Base-by-base conservation (phyloP, 2,329 filamentous ascomycete genomes). In the Hypoxylon sp. region DNA sequence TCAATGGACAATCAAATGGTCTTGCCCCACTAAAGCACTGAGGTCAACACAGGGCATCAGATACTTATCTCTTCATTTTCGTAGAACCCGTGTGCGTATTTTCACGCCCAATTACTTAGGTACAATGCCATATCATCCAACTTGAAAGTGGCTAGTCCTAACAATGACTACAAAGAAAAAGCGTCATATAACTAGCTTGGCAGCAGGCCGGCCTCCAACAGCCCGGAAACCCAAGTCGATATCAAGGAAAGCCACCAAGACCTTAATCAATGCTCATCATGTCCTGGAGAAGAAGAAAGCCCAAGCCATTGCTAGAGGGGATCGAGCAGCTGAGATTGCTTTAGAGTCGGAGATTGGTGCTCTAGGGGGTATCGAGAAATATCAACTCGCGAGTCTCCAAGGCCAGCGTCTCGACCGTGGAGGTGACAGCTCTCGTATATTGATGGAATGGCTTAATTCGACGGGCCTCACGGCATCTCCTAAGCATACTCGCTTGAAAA, bases 331-430 rank as follows among this genome's bases (percentile, higher is more conserved):
- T 58, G 82, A 80, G 39, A 76, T 77, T 4, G 73, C 76, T 1
- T 77, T 89, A 19, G 74, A 82, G 20, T 78, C 80, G 1, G 81
- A 90, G 69, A 85, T 91, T 47, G 76, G 82, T 37, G 80, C 80
- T 3, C 76, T 89, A 2, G 89, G 89, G 3, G 89, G 89, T 0
- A 79, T 91, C 22, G 80, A 86, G 53, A 82, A 80, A 56, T 91
- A 91, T 68, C 89, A 91, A 71, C 82, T 84, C 70, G 89, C 89
- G 26, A 91, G 89, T 74, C 80, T 91, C n/a, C 85, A 89, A 60
- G 89, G 89, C 13, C 89, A 91, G 73, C 84, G 86, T 53, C 81
- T 81, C 59, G 87, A 90, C 69, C 83, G 89, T 53, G 89, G 89
- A 22, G 89, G 89, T 15, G 89, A 91, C 74, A 90, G 87, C 54